A percentile compares a stretch with the other conserved stretches of the same genome.
Conservation (phyloP, 1,284 basidiomycete genomes). For the Taiwanofungus camphoratus region DNA sequence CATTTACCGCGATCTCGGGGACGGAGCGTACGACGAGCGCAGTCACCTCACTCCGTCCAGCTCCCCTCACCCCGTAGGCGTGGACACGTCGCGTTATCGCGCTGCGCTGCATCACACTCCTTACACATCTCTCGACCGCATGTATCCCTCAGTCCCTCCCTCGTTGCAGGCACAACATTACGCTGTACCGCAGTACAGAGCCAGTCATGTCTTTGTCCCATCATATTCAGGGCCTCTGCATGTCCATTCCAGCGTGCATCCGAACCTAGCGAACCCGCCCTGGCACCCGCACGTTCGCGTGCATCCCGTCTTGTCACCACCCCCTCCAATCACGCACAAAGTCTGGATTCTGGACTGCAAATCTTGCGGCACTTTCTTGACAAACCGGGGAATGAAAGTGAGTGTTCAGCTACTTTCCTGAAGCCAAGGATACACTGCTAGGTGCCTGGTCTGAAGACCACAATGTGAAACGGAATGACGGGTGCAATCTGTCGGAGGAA, state of each 20-base stretch:
- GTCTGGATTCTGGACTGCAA: constrained; percentile 81
- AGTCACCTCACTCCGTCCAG: too few species aligned
- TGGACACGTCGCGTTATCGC: too few species aligned
- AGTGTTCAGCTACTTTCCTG: constrained; percentile 16
- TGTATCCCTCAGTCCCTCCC: constrained; percentile 17
- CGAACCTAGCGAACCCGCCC: constrained; percentile 9
- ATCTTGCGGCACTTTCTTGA: constrained; percentile 68
- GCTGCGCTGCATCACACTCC: too few species aligned
- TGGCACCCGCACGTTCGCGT: constrained; percentile 11
- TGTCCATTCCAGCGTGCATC: constrained; percentile 2
- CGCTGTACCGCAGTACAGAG: constrained; percentile 8
- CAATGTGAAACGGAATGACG: too few species aligned
- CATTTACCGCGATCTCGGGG: too few species aligned
- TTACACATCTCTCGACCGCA: too few species aligned
- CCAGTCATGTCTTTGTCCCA: constrained; percentile 8
- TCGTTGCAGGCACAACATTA: constrained; percentile 15
- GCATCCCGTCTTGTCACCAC: constrained; percentile 15
- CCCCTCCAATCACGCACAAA: constrained; percentile 41
- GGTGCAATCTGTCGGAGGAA: too few species aligned
- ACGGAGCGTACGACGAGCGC: too few species aligned
- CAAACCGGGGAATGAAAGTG: constrained; percentile 83
- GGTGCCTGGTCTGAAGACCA: too few species aligned
- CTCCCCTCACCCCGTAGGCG: too few species aligned
- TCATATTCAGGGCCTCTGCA: constrained; percentile 1
- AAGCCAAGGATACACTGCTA: too few species aligned